Percentiles rank a stretch among this genome's conserved stretches.
Conservation (phyloP, 495 filamentous ascomycete species). For the Aspergillus hancockii region DNA sequence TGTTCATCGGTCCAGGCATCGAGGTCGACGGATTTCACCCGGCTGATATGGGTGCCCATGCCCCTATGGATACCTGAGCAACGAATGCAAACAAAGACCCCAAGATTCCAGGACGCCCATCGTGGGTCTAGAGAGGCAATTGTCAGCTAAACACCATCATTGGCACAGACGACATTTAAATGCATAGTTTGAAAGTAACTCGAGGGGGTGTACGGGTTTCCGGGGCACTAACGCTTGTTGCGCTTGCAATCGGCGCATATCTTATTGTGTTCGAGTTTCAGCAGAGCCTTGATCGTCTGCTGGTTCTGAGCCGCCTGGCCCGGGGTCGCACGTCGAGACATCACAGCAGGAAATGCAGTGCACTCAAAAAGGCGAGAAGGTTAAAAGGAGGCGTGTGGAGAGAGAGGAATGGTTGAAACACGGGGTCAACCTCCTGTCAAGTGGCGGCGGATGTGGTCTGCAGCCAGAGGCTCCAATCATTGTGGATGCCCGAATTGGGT, state of each 20-base stretch:
- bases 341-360: conserved; percentile 40
- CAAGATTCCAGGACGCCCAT: conserved; percentile 98
- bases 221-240: conserved; percentile 78
- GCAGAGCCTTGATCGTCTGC: conserved; percentile 82
- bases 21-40: conserved; percentile 96
- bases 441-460: conserved; percentile 23
- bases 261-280: conserved; percentile 94
- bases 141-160: conserved; percentile 12
- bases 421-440: conserved; percentile 15
- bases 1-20: conserved; percentile 99
- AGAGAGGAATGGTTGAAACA: conserved; percentile 17
- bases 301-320: conserved; percentile 88
- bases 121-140: conserved; percentile 67
- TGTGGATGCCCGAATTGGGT: conserved; percentile 18
- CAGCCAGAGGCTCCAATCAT: conserved; percentile 23
- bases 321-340: conserved; percentile 83
- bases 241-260: conserved; percentile 97
- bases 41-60: conserved; percentile 98
- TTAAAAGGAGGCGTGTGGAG: conserved; percentile 8
- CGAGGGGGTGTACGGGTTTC: conserved; percentile 16
- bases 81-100: conserved; percentile 94
- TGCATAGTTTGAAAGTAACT: conserved; percentile 10
- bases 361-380: conserved; percentile 9
- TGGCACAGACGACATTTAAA: conserved; percentile 11
- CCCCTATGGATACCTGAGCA: conserved; percentile 98